Conservation (phyloP, 106 monocot genomes). For the Triglochin maritima region DNA sequence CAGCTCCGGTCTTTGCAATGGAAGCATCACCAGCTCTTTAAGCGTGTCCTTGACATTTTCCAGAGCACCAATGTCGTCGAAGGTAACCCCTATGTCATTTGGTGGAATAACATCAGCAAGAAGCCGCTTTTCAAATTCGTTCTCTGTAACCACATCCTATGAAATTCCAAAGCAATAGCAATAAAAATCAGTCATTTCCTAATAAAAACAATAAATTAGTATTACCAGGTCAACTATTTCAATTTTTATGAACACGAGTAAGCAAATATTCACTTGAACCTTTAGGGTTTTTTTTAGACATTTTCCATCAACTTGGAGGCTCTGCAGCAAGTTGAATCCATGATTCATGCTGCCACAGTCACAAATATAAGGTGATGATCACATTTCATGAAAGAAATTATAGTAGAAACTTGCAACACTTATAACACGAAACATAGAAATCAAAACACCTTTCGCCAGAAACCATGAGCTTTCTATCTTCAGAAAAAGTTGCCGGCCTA, state of each 20-base stretch:
- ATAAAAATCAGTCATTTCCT: neutral
- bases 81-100: slow-evolving; percentile 92
- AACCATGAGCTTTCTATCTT: slow-evolving; percentile 49
- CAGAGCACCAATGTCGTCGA: slow-evolving; percentile 94
- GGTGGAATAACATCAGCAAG: slow-evolving; percentile 91
- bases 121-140: slow-evolving; percentile 98
- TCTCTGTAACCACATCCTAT: slow-evolving; percentile 94
- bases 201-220: neutral
- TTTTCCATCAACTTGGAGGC: slow-evolving; percentile 16
- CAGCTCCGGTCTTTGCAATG: slow-evolving; percentile 89
- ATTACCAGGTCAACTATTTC: no score
- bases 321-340: slow-evolving; percentile 21
- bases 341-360: slow-evolving; percentile 11
- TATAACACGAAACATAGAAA: neutral
- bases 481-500: slow-evolving; percentile 11
- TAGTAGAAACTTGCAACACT: no score
- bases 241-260: neutral
- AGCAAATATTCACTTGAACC: slow-evolving; percentile 4
- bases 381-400: neutral
- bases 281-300: slow-evolving; percentile 22
- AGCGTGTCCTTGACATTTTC: slow-evolving; percentile 97
- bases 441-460: slow-evolving; percentile 58
- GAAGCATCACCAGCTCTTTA: slow-evolving; percentile 98
- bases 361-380: neutral
- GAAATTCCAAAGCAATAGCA: slow-evolving; percentile 2